These are phyloP conservation scores for Kandelia obovata DNA, from an alignment of 345 rosid genomes.

Conservation along the genomic window DNA sequence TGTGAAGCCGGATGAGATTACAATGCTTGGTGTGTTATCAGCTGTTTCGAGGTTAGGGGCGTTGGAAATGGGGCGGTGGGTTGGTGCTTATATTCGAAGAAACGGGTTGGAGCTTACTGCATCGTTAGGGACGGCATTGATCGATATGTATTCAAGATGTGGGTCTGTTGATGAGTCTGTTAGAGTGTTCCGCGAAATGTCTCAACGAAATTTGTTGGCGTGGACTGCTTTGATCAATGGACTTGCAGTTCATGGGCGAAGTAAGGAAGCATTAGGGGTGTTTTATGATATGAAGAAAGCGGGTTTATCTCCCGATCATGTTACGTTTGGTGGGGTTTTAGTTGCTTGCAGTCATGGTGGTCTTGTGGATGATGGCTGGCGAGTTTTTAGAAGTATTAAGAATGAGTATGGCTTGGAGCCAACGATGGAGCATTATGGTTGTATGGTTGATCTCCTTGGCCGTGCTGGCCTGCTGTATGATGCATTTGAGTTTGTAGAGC, in stretches of 20 bases:
- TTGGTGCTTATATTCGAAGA: constrained; percentile 29
- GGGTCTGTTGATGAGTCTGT: constrained; percentile 41
- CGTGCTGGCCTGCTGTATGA: constrained; percentile 38
- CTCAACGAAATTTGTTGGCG: constrained; percentile 35
- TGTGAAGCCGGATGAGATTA: constrained; percentile 36
- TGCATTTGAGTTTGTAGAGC: constrained; percentile 42
- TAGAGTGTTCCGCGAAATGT: constrained; percentile 40
- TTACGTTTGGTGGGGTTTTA: constrained; percentile 40
- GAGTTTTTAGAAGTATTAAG: constrained; percentile 40
- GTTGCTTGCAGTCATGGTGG: constrained; percentile 52
- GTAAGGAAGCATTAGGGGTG: constrained; percentile 30
- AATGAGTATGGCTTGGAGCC: constrained; percentile 34
- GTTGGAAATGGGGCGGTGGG: constrained; percentile 50
- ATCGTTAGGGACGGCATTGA: constrained; percentile 40
- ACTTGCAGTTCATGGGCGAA: constrained; percentile 45
- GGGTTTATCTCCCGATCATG: constrained; percentile 38
- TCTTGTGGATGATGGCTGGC: constrained; percentile 42
- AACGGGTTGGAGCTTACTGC: constrained; percentile 26
- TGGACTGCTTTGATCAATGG: constrained; percentile 50
- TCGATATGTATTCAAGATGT: constrained; percentile 57
- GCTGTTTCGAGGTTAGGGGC: constrained; percentile 40
- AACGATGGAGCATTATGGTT: constrained; percentile 46
- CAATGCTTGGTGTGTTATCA: constrained; percentile 41
- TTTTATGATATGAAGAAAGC: constrained; percentile 35
- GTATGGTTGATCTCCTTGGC: constrained; percentile 55